Evolutionary conservation across 208 protist genomes (phyloP), one percentile per base, ranked within the genome.

Genomic region (Leptomonas pyrrhocoris): DNA sequence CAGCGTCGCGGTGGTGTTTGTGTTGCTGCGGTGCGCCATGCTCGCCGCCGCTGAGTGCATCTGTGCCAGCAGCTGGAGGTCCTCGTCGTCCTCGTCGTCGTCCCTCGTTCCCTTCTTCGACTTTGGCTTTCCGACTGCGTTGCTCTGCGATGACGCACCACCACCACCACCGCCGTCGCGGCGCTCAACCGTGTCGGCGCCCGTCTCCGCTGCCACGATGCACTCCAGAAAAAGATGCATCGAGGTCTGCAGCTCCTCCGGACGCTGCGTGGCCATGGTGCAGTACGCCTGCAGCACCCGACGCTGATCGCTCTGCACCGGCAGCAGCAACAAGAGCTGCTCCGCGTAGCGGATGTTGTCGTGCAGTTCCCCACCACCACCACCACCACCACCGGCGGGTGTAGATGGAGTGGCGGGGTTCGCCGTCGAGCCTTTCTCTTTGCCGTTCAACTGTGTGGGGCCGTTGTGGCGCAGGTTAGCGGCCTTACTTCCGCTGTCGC

Each of bases 271-370:
- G 0, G 85, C 80, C 68, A 98, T 68, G 18, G 88, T 80, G 54
- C 71, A 88, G 77, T 95, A 96, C 12, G 71, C 83, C 58, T 96
- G 81, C 25, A 98, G 78, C 46, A 96, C 74, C 68, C 85, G 77
- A 27, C 91, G 68, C 56, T 79, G 77, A n/a, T 85, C 74, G 8
- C 80, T 79, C 27, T 77, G 64, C 49, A 79, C 72, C 13, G 88
- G 77, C 34, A 97, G 72, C 63, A 93, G 86, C 27, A 96, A 60
- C 38, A 98, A 68, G 12, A 98, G 79, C 55, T 86, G 79, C 69
- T 97, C 90, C 4, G 94, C 94, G 51, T 83, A 88, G 31, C 77
- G 71, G 12, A 95, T 68, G 81, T 89, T 94, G 36, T 97, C 93
- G 45, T 68, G 79, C 68, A 80, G 82, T 28, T 95, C 87, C 12